Percentiles rank a stretch among this genome's conserved stretches.
Conservation (phyloP, 164 flowering plant species). For the Tinospora cordifolia region DNA sequence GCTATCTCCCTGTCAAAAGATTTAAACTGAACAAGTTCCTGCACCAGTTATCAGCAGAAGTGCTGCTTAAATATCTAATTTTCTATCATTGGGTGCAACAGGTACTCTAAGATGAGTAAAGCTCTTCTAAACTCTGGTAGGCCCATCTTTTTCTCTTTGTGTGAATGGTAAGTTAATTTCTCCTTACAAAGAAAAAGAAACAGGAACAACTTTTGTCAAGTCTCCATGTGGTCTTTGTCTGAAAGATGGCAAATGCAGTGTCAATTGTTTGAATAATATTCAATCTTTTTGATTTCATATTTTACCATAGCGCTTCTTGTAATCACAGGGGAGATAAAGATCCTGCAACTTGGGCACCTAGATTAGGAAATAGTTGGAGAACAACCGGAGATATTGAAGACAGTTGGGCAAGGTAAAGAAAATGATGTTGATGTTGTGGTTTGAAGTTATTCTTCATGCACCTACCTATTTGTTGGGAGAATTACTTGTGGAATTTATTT, state of each 20-base stretch:
- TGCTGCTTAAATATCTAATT: not conserved
- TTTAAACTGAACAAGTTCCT: not conserved
- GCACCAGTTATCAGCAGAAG: not conserved
- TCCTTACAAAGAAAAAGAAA: not conserved
- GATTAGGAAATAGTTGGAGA: slow-evolving; percentile 71
- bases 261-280: not conserved
- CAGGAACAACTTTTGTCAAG: not conserved
- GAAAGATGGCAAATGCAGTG: not conserved
- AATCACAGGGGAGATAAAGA: slow-evolving; percentile 57
- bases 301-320: not conserved
- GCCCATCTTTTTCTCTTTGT: slow-evolving; percentile 53
- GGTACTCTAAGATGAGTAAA: slow-evolving; percentile 60
- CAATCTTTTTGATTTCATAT: too few relatives aligned
- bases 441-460: not conserved
- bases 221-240: not conserved
- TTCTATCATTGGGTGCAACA: slow-evolving; percentile 13
- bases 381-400: slow-evolving; percentile 66
- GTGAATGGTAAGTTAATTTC: slow-evolving; percentile 55
- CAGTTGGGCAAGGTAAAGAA: slow-evolving; percentile 49
- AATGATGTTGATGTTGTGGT: not conserved
- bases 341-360: slow-evolving; percentile 69
- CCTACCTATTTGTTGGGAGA: not conserved
- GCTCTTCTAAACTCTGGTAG: slow-evolving; percentile 60
- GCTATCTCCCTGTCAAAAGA: not conserved
- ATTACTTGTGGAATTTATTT: not conserved